Evolutionary conservation across 768 basidiomycete species (phyloP).

Genomic region (Myochromella boudieri): DNA sequence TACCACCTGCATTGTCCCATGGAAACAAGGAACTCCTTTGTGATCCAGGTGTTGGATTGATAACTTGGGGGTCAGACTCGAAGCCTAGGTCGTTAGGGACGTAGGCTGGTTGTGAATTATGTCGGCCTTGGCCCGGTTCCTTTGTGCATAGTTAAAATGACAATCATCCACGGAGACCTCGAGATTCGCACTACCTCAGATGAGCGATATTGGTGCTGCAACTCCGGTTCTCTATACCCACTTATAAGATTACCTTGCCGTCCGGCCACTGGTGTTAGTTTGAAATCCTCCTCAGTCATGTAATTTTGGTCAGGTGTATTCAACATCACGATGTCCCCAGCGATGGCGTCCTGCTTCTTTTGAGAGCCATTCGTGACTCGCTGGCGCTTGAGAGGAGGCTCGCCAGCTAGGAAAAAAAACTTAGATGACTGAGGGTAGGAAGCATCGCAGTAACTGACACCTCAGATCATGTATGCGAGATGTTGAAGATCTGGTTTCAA

Average conservation of each 20-base stretch:
- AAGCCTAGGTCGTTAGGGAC: slow-evolving; percentile 49
- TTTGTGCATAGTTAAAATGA: slow-evolving; percentile 23
- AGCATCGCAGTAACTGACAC: no score
- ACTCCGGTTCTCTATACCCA: slow-evolving; percentile 5
- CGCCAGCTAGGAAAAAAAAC: no score
- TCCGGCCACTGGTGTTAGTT: slow-evolving; percentile 1
- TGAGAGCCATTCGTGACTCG: slow-evolving; percentile 33
- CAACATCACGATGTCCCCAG: neutral
- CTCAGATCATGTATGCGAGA: slow-evolving; percentile 42
- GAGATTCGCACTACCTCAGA: slow-evolving; percentile 52
- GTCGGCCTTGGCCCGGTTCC: slow-evolving; percentile 88
- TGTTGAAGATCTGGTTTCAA: slow-evolving; percentile 56
- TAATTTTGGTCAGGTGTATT: neutral
- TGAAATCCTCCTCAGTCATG: slow-evolving; percentile 5
- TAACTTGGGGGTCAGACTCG: slow-evolving; percentile 38
- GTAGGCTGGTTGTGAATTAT: slow-evolving; percentile 58
- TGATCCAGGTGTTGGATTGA: slow-evolving; percentile 45
- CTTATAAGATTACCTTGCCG: neutral
- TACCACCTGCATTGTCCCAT: slow-evolving; percentile 77
- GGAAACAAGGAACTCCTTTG: slow-evolving; percentile 76
- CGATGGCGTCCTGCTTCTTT: neutral
- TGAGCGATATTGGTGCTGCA: slow-evolving; percentile 32
- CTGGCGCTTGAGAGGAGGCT: slow-evolving; percentile 48
- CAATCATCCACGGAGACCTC: neutral
- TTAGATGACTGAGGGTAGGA: no score